Conservation (phyloP, 257 asterid genomes). For the Pogostemon cablin region DNA sequence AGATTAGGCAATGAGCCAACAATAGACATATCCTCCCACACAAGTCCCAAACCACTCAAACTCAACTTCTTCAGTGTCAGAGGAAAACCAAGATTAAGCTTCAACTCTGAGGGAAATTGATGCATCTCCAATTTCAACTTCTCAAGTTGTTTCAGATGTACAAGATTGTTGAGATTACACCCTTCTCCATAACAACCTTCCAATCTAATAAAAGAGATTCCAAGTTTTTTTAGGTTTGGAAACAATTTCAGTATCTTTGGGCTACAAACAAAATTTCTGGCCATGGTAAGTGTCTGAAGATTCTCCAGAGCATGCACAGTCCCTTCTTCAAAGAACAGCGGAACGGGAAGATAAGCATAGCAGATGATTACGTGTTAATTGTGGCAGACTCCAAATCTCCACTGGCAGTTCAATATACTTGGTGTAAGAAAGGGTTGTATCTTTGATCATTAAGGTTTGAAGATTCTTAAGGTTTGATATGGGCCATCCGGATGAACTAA, state of each 20-base stretch:
- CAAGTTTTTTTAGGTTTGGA: constrained; percentile 15
- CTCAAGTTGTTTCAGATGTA: constrained; percentile 5
- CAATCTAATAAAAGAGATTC: not conserved
- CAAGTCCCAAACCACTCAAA: too few species aligned
- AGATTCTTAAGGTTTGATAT: constrained; percentile 30
- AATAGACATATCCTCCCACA: too few species aligned
- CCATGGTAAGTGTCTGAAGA: constrained; percentile 14
- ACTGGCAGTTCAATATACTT: not conserved
- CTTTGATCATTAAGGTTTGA: constrained; percentile 17
- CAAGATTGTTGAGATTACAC: not conserved
- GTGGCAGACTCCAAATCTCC: constrained; percentile 23
- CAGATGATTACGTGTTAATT: not conserved
- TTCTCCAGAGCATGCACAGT: not conserved
- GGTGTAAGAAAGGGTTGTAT: not conserved
- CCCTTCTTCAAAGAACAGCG: not conserved
- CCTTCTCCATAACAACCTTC: too few species aligned
- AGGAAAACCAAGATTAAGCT: not conserved
- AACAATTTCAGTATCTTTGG: not conserved
- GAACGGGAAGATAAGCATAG: not conserved
- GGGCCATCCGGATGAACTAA: not conserved
- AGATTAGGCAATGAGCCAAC: too few species aligned
- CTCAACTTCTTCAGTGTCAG: too few species aligned
- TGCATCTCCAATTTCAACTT: constrained; percentile 20
- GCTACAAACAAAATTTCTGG: constrained; percentile 3
- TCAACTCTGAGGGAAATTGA: not conserved